A percentile compares a stretch with the other conserved stretches of the same genome.
Conservation (phyloP, 2,329 filamentous ascomycete genomes). For the Colletotrichum eleusines region DNA sequence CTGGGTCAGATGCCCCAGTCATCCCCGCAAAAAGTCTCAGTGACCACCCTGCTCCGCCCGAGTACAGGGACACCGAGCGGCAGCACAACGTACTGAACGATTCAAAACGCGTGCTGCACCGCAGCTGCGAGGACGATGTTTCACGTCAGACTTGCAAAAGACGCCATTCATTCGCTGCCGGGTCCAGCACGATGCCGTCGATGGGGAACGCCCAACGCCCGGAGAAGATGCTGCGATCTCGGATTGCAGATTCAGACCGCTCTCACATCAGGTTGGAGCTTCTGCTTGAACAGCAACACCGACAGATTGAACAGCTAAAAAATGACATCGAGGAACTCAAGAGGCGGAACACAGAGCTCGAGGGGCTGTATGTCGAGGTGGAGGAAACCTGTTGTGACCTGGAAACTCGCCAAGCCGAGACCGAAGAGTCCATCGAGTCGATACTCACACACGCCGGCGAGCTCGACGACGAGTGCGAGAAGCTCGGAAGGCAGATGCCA, state of each 20-base stretch:
- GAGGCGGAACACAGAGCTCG: constrained; percentile 12
- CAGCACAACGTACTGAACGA: background rate
- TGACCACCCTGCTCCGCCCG: background rate
- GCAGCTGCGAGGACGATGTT: background rate
- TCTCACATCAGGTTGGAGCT: background rate
- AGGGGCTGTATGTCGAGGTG: constrained; percentile 8
- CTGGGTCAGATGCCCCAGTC: background rate
- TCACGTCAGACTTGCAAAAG: background rate
- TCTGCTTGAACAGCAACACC: constrained; percentile 12
- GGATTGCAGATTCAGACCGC: background rate
- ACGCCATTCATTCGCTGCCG: background rate
- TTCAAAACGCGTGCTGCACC: background rate
- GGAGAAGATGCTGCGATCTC: background rate
- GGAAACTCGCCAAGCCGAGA: constrained; percentile 13
- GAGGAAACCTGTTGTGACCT: constrained; percentile 9
- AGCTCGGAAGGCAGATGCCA: constrained; percentile 24
- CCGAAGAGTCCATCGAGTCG: constrained; percentile 13
- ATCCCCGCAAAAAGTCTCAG: background rate
- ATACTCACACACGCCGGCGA: constrained; percentile 18
- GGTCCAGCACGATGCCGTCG: background rate
- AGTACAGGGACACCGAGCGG: constrained; percentile 5
- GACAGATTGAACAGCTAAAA: constrained; percentile 5
- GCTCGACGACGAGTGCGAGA: constrained; percentile 25
- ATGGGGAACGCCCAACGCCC: background rate
- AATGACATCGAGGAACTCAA: constrained; percentile 15